Base-by-base conservation (phyloP, 2,329 filamentous ascomycete genomes). In the Trichothecium roseum region DNA sequence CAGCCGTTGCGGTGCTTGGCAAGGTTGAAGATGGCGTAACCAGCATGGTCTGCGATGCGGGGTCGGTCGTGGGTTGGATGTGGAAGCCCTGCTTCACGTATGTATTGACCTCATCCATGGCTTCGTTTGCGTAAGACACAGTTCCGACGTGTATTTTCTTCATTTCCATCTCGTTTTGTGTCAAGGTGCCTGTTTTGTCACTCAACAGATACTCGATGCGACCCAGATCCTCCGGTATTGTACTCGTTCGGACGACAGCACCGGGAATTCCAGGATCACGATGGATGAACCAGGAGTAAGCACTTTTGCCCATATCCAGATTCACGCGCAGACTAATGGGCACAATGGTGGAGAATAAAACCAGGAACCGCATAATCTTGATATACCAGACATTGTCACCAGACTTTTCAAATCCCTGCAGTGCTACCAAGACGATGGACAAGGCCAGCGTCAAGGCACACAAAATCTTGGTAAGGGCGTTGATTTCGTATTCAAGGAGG, bases 121-220 rank as follows among this genome's bases (percentile, higher is more conserved):
- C 89, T 53, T 98, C 91, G 47, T 94, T 94, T 24, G 89, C 91
- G 51, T 98, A 98, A 2, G 89, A 96, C 2, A 96, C 91, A 8
- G 91, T 98, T 8, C 93, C 91, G 36, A 98, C 85, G 51, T 98
- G 93, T 5, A 98, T 89, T 60, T 98, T 98, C 55, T 93, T 94
- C 72, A 98, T 81, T 52, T 95, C 89, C 88, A 95, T 95, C 51
- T 94, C 86, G 51, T 98, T 98, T 48, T 96, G 87, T 1, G 91
- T 98, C 40, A 98, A 60, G 2, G 91, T 98, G n/a, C 91, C 91
- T 1, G 91, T 98, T 60, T 98, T 98, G 58, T 98, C 91, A 43
- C 86, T 95, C 20, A 98, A 69, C 3, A 98, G 68, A 55, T 98
- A 98, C 57, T 98, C 91, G 30, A 98, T 94, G 17, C 93, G 75